Evolutionary conservation across 2,329 filamentous ascomycete species (phyloP).

Genomic region (Beauveria caledonica): DNA sequence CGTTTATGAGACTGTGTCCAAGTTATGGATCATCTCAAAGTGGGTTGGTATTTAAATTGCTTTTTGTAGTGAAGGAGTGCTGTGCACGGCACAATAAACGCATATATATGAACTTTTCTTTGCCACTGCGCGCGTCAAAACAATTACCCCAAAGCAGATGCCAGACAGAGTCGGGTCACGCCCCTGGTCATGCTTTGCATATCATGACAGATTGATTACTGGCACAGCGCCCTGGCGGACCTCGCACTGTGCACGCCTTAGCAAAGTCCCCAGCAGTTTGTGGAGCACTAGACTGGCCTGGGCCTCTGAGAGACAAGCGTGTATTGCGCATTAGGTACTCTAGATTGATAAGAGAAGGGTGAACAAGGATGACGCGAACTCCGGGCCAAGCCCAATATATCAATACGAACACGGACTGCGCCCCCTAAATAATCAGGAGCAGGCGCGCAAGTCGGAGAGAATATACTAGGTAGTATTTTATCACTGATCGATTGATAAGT

Average conservation of each 20-base stretch:
- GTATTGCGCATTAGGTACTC: background rate
- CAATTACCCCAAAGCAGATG: background rate
- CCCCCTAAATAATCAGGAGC: background rate
- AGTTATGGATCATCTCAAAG: background rate
- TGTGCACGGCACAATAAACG: background rate
- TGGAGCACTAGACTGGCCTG: background rate
- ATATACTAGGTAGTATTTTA: no score
- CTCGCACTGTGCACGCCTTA: background rate
- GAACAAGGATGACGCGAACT: constrained; percentile 4
- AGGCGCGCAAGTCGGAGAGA: background rate
- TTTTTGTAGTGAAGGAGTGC: background rate
- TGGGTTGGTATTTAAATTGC: background rate
- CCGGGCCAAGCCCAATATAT: background rate
- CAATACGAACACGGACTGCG: background rate
- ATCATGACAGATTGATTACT: constrained; percentile 11
- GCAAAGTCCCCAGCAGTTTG: background rate
- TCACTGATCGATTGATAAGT: background rate
- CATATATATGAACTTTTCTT: background rate
- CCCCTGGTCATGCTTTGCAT: constrained; percentile 5
- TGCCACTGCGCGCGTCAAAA: background rate
- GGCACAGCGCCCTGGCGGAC: background rate
- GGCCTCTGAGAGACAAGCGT: background rate
- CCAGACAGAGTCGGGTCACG: background rate
- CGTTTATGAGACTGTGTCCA: background rate
- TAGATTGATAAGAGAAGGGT: constrained; percentile 5